Conservation (phyloP, 345 rosid genomes). For the Microcos paniculata region DNA sequence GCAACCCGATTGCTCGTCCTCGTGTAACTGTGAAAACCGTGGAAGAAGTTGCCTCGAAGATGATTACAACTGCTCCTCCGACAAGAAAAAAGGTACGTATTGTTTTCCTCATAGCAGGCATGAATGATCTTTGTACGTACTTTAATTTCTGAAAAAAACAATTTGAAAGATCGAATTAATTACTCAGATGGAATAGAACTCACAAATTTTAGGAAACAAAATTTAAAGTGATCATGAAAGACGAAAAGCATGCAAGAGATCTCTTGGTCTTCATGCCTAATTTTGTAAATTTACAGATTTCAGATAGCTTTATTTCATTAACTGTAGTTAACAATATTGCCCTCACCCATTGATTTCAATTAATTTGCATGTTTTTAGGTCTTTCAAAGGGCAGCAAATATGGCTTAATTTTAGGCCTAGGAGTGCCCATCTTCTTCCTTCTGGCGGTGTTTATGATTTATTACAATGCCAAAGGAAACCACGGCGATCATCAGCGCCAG, state of each 20-base stretch:
- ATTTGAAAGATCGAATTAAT: too few species aligned
- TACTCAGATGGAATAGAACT: too few species aligned
- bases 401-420: constrained; percentile 42
- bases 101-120: not conserved
- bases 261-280: too few species aligned
- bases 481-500: not conserved
- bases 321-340: too few species aligned
- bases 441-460: constrained; percentile 20
- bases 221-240: too few species aligned
- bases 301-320: too few species aligned
- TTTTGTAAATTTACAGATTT: too few species aligned
- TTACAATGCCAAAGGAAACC: constrained; percentile 17
- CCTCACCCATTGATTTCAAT: too few species aligned
- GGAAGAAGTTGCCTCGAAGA: not conserved
- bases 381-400: constrained; percentile 41
- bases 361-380: constrained; percentile 18
- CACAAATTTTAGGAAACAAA: too few species aligned
- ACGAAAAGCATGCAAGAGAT: too few species aligned
- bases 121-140: too few species aligned
- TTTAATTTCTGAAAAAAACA: too few species aligned
- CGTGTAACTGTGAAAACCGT: constrained; percentile 1
- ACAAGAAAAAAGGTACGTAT: not conserved
- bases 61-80: not conserved
- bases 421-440: constrained; percentile 43
- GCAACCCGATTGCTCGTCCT: not conserved